A percentile compares a stretch with the other conserved stretches of the same genome.
phyloP scores from a whole-genome alignment of 1,139 yeast species.

The Protomyces macrosporus region DNA sequence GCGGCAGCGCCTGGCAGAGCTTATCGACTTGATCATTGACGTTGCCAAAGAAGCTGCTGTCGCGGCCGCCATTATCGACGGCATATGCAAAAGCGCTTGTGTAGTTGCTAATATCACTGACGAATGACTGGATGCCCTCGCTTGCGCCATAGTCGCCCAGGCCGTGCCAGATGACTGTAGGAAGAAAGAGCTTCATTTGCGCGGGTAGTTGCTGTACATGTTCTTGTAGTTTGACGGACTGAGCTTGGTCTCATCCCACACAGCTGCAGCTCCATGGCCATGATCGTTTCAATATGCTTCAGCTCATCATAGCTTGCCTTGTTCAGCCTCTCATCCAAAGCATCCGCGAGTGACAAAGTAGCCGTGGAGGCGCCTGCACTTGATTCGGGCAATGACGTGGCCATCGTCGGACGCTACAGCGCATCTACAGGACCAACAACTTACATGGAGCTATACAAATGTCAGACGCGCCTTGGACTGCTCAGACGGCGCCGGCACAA shows the following conservation, averaged over 20 bases:
- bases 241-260: too few species aligned
- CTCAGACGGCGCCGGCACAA: neutral
- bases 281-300: too few species aligned
- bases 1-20: conserved; percentile 46
- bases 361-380: too few species aligned
- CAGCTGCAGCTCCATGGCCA: too few species aligned
- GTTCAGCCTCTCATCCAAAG: too few species aligned
- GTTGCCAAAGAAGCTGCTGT: conserved; percentile 49
- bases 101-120: conserved; percentile 28
- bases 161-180: conserved; percentile 80
- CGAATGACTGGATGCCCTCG: conserved; percentile 44
- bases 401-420: too few species aligned
- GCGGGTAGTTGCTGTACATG: too few species aligned
- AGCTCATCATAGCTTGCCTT: too few species aligned
- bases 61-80: conserved; percentile 10
- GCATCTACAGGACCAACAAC: too few species aligned
- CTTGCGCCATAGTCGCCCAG: conserved; percentile 72
- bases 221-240: too few species aligned
- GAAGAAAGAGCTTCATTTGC: conserved; percentile 35
- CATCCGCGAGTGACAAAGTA: too few species aligned
- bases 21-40: conserved; percentile 46
- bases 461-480: neutral
- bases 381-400: too few species aligned
- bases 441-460: neutral
- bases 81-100: conserved; percentile 15